Conservation (phyloP, 2,329 filamentous ascomycete genomes). For the Diaporthe citri region DNA sequence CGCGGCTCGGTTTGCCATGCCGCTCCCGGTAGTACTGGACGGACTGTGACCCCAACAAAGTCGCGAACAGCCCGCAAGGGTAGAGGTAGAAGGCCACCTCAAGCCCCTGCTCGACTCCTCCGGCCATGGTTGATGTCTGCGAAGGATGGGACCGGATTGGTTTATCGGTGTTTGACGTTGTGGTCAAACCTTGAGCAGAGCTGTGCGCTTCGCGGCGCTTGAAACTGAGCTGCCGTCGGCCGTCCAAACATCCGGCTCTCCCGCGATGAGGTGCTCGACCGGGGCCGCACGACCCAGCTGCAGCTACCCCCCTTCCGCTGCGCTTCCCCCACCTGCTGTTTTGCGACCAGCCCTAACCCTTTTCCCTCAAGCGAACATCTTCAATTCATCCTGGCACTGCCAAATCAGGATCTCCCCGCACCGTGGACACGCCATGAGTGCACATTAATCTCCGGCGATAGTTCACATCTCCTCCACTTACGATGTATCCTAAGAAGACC, state of each 20-base stretch:
- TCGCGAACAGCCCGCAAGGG: slow-evolving; percentile 53
- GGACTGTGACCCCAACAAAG: slow-evolving; percentile 53
- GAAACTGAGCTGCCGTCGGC: slow-evolving; percentile 3
- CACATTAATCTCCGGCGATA: slow-evolving; percentile 2
- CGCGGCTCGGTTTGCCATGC: slow-evolving; percentile 41
- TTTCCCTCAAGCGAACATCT: background rate
- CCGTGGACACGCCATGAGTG: background rate
- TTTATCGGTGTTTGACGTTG: background rate
- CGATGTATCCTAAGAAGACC: slow-evolving; percentile 15
- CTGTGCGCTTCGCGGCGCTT: background rate
- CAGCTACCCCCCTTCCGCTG: background rate
- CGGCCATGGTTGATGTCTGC: slow-evolving; percentile 31
- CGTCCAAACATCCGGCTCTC: slow-evolving; percentile 5
- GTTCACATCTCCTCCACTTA: slow-evolving; percentile 23
- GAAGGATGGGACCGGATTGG: background rate
- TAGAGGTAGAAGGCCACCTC: slow-evolving; percentile 57
- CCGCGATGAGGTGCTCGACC: slow-evolving; percentile 13
- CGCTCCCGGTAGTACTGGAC: slow-evolving; percentile 53
- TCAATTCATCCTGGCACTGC: background rate
- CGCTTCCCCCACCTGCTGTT: background rate
- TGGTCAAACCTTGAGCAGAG: slow-evolving; percentile 12
- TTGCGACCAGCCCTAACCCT: background rate
- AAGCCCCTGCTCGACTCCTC: slow-evolving; percentile 50
- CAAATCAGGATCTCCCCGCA: background rate
- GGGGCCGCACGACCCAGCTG: slow-evolving; percentile 12